phyloP scores from a whole-genome alignment of 192 early-diverging fungal genomes.

The Diversispora epigaea region DNA sequence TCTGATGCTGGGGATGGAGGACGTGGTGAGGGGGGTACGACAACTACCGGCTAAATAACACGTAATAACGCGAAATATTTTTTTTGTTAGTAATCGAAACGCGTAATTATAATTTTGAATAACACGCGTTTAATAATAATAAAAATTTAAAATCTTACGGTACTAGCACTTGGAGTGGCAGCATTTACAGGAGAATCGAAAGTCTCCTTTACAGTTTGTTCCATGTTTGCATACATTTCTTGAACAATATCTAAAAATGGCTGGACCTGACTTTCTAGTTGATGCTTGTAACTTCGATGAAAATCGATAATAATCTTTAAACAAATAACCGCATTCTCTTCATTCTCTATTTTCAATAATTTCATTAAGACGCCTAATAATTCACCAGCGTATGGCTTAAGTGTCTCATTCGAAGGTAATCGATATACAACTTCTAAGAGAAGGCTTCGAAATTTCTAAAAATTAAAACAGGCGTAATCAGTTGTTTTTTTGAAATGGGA shows the following conservation, averaged over 20 bases:
- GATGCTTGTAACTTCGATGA: conserved; percentile 80
- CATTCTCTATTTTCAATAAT: conserved; percentile 86
- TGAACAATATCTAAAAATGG: conserved; percentile 88
- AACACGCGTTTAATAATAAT: no score
- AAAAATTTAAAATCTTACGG: background rate
- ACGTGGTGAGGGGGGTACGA: conserved; percentile 61
- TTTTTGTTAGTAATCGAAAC: background rate
- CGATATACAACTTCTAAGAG: conserved; percentile 92
- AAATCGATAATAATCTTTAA: conserved; percentile 95
- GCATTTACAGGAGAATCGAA: conserved; percentile 75
- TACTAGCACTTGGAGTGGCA: conserved; percentile 38
- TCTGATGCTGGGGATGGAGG: conserved; percentile 76
- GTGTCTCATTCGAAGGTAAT: conserved; percentile 84
- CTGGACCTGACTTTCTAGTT: conserved; percentile 83
- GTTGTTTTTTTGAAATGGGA: background rate
- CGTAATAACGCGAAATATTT: background rate
- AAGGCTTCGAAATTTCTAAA: conserved; percentile 82
- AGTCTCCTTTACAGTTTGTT: conserved; percentile 73
- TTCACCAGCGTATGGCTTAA: conserved; percentile 73
- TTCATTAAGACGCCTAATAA: conserved; percentile 74
- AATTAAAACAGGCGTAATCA: background rate
- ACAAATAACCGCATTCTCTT: conserved; percentile 94
- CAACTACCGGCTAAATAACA: conserved; percentile 38
- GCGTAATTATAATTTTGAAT: background rate
- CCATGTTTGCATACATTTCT: conserved; percentile 95